Conservation (phyloP, 2,329 filamentous ascomycete species). For the Arthrobotrys conoides region DNA sequence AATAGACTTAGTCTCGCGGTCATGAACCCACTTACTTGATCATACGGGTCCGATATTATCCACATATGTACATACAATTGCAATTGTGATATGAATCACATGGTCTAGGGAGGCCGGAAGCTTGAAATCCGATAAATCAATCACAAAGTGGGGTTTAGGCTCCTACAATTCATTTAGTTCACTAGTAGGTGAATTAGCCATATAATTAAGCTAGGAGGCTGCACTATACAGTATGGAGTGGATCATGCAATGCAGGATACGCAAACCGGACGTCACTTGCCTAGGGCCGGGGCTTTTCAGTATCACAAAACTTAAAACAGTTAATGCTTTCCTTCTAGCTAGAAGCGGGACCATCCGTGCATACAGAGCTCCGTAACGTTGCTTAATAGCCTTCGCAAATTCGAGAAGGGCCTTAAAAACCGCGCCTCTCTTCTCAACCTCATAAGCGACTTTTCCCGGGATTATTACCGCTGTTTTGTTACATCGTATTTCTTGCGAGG, state of each 20-base stretch:
- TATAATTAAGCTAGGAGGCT: background rate
- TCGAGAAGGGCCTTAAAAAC: background rate
- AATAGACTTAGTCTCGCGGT: background rate
- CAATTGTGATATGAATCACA: background rate
- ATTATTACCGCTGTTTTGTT: background rate
- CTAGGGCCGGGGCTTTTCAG: background rate
- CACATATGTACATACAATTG: background rate
- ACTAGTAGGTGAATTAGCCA: too few species aligned
- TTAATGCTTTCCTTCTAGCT: background rate
- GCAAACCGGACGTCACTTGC: background rate
- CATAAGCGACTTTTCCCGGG: background rate
- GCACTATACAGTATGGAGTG: too few species aligned
- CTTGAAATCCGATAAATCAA: background rate
- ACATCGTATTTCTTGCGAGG: background rate
- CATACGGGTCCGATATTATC: background rate
- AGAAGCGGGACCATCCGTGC: background rate
- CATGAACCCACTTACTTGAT: background rate
- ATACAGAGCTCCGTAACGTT: background rate
- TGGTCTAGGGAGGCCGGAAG: background rate
- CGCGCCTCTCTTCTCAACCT: background rate
- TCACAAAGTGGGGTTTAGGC: background rate
- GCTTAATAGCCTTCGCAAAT: too few species aligned
- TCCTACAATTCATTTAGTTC: background rate
- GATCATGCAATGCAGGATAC: background rate
- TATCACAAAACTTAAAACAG: background rate